Conservation (phyloP, 345 rosid species). For the Moricandia moricandioides region DNA sequence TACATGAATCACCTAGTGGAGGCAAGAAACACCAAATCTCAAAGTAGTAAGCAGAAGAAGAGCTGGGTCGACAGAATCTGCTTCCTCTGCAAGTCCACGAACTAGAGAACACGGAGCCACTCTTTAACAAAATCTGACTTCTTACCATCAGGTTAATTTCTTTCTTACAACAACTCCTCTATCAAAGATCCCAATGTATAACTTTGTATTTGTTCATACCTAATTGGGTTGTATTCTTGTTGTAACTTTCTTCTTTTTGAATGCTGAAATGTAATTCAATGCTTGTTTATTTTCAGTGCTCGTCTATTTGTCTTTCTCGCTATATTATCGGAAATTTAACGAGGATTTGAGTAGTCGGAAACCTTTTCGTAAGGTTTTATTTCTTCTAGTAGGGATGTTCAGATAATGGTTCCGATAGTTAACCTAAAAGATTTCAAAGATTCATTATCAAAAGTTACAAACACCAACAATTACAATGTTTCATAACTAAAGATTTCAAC, state of each 20-base stretch:
- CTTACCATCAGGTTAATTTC: background rate
- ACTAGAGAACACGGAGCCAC: slow-evolving; percentile 51
- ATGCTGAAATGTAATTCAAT: background rate
- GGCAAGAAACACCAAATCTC: slow-evolving; percentile 55
- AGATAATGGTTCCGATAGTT: too few species aligned
- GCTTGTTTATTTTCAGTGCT: background rate
- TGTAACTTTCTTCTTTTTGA: background rate
- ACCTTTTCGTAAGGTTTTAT: too few species aligned
- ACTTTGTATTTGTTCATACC: slow-evolving; percentile 17
- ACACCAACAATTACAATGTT: too few species aligned
- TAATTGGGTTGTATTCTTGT: background rate
- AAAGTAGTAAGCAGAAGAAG: slow-evolving; percentile 63
- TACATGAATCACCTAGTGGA: slow-evolving; percentile 75
- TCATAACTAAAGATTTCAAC: too few species aligned
- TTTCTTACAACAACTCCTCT: background rate
- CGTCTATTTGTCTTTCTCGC: too few species aligned
- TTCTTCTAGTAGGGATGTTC: too few species aligned
- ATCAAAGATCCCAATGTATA: background rate
- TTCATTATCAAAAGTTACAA: too few species aligned
- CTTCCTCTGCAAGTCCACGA: slow-evolving; percentile 65
- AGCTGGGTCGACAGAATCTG: slow-evolving; percentile 76
- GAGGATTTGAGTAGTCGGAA: too few species aligned
- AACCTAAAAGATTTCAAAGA: too few species aligned
- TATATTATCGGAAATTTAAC: too few species aligned
- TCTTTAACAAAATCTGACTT: slow-evolving; percentile 11